Base-by-base conservation (phyloP, 2,329 filamentous ascomycete genomes). In the Tolypocladium pustulatum region DNA sequence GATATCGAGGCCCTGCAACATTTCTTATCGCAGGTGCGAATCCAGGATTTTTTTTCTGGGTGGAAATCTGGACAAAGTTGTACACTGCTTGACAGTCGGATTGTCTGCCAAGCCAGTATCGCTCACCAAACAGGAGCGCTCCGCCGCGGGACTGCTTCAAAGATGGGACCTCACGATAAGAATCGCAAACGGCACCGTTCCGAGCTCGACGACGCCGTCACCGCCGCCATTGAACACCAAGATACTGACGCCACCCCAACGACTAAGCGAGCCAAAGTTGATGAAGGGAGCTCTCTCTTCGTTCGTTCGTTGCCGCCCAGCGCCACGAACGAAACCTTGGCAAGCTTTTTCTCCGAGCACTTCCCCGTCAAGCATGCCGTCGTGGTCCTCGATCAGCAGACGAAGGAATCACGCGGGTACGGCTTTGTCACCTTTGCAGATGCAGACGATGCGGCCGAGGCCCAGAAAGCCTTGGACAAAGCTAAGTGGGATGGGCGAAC, bases 381-480 rank as follows among this genome's bases (percentile, higher is more conserved):
- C n/a, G 91, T 96, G 5, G 91, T 99, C 43, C 76, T 88, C 59
- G 93, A 99, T 71, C 85, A 89, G 20, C 80, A 86, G 63, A 96
- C 92, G 2, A 96, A 96, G 69, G 78, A 86, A 65, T 97, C 91
- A 17, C 88, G 90, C 69, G 93, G 94, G 22, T 99, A 91, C 72
- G 94, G 94, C 57, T 99, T 99, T 73, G 93, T 99, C 59, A 97
- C 94, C 2, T 94, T 99, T 68, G 90, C 92, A 66, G 94, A 99
- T 70, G 83, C 89, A 36, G 92, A 97, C 64, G 94, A 99, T 77
- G 92, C 93, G 15, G 78, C 86, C 63, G 83, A 87, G 63, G 95
- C 94, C 22, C 83, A 89, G 69, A 83, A 87, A 59, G 88, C 95
- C 71, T 83, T 97, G 68, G 85, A 96, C 72, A 89, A 90, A 62